Evolutionary conservation across 1,284 basidiomycete genomes (phyloP), one percentile per base, ranked within the genome.

Genomic region (Sutorius eximius): DNA sequence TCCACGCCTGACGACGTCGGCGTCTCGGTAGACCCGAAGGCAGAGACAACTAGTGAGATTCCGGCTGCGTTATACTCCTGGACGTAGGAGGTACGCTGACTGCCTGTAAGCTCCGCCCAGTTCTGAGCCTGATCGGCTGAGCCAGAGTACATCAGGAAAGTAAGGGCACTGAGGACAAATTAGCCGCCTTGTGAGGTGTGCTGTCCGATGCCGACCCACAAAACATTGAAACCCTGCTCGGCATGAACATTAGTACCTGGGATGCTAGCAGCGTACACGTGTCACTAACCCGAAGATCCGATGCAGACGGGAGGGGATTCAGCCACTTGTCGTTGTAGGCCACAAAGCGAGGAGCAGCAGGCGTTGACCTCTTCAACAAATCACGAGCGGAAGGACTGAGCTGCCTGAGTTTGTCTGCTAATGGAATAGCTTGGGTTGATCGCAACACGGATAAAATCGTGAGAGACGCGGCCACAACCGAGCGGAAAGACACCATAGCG

Each of bases 21-120:
- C 0, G 60, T 58, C 38, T 73, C 69, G 3, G 65, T 69, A 11
- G 71, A 72, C 9, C 84, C 85, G 56, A 86, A 86, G 2, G 71
- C 73, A 24, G 82, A 81, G 2, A 85, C 82, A 2, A 85, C 71
- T 30, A 85, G 61, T 30, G 78, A 80, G 52, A 85, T 82, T 9
- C 82, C 83, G 6, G 82, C 83, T 7, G 76, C 75, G 10, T 72
- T 74, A 60, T 85, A 85, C 56, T 81, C 73, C 0, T 74, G 60
- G 57, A 82, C 74, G 60, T 79, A 72, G 12, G 73, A 63, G 27
- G 74, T 58, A 29, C 82, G 75, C 45, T 81, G 65, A 20, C 67
- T 62, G 29, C 65, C 71, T 15, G 73, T 74, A 22, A 84, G 68
- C n/a, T 64, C 51, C n/a, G 66, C 61, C 77, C 76, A 79, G 55